Percentiles rank a stretch among this genome's conserved stretches.
phyloP scores from a whole-genome alignment of 2,329 filamentous ascomycete genomes.

The Fusarium haematococcum region DNA sequence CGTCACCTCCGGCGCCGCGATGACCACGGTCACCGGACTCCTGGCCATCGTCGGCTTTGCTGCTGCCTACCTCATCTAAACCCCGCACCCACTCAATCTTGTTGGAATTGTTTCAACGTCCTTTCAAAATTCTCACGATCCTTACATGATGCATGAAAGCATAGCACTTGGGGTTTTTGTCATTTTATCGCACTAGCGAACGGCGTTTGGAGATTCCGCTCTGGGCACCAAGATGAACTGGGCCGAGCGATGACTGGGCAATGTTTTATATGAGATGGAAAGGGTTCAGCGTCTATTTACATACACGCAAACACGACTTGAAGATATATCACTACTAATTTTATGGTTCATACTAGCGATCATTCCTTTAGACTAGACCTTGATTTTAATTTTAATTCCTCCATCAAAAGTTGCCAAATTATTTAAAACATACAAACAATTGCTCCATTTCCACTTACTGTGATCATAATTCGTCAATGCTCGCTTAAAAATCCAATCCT shows the following conservation, averaged over 20 bases:
- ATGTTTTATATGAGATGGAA: constrained; percentile 19
- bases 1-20: constrained; percentile 44
- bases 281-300: constrained; percentile 26
- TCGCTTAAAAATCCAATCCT: neutral
- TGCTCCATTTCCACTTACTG: neutral
- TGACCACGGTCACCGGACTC: constrained; percentile 50
- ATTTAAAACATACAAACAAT: constrained; percentile 4
- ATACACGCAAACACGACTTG: constrained; percentile 30
- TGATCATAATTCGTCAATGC: neutral
- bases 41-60: constrained; percentile 54
- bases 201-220: constrained; percentile 34
- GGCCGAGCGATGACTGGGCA: constrained; percentile 27
- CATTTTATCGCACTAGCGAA: constrained; percentile 35
- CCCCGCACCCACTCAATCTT: neutral
- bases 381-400: constrained; percentile 26
- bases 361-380: constrained; percentile 42
- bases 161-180: constrained; percentile 31
- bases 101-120: neutral
- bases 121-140: constrained; percentile 36
- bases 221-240: constrained; percentile 15
- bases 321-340: constrained; percentile 33
- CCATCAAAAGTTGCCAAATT: constrained; percentile 15
- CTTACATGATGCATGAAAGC: constrained; percentile 39
- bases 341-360: constrained; percentile 38
- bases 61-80: constrained; percentile 57